phyloP scores from a whole-genome alignment of 148 eudicot species.

The Dianthus caryophyllus region DNA sequence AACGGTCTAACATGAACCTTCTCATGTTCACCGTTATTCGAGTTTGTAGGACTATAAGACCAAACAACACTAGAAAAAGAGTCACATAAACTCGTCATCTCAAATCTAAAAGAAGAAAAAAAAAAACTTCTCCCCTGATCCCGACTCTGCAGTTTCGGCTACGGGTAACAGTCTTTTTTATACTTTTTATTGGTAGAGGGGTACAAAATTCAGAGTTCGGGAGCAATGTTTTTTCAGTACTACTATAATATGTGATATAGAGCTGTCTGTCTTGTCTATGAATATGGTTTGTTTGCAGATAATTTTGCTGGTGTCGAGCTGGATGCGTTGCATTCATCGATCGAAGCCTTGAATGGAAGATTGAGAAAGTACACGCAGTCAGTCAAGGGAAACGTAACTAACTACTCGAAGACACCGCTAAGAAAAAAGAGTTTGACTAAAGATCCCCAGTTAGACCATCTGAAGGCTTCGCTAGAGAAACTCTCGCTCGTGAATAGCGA shows the following conservation, averaged over 20 bases:
- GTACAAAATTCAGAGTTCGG: no score
- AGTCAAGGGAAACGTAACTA: constrained; percentile 30
- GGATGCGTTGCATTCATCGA: constrained; percentile 80
- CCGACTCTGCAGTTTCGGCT: no score
- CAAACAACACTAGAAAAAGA: no score
- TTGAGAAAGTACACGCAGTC: constrained; percentile 52
- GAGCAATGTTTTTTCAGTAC: not conserved
- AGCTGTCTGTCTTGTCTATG: not conserved
- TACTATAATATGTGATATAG: not conserved
- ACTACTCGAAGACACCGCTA: constrained; percentile 28
- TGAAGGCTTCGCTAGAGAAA: constrained; percentile 59
- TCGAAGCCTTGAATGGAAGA: constrained; percentile 69
- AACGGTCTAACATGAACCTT: no score
- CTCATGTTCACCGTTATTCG: no score
- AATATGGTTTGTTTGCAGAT: constrained; percentile 48
- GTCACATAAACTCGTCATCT: no score
- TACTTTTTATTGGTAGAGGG: no score
- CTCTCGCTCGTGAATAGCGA: constrained; percentile 85
- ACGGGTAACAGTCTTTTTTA: no score
- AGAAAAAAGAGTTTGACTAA: constrained; percentile 35
- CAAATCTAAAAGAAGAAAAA: no score
- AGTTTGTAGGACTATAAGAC: no score
- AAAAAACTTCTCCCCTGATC: no score
- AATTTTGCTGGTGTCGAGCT: constrained; percentile 63
- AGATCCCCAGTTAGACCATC: constrained; percentile 55